These are phyloP conservation scores for Blyttiomyces sp. DNA, from an alignment of 371 early-diverging fungal species.

Conservation along the genomic window DNA sequence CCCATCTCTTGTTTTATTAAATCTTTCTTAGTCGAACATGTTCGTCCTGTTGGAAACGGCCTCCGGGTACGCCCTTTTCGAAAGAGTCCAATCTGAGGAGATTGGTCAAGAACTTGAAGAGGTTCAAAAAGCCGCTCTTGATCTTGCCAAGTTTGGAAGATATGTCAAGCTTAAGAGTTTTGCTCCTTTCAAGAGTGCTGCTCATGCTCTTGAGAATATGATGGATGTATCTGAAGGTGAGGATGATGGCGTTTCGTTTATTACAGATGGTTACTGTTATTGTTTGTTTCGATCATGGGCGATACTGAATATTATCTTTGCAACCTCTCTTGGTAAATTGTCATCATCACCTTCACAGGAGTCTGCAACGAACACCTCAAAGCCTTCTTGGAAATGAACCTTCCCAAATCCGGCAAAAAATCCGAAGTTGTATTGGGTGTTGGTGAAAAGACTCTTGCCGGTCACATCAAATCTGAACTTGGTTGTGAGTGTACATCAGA, in stretches of 20 bases:
- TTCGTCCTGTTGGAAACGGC: conserved; percentile 89
- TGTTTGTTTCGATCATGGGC: not conserved
- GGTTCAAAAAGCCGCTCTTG: conserved; percentile 78
- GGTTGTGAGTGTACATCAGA: conserved; percentile 75
- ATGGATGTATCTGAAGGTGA: conserved; percentile 96
- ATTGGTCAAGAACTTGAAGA: conserved; percentile 90
- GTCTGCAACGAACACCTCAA: conserved; percentile 79
- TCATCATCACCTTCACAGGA: conserved; percentile 45
- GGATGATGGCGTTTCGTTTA: not conserved
- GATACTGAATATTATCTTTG: not conserved
- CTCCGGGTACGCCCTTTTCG: conserved; percentile 95
- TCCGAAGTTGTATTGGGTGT: conserved; percentile 78
- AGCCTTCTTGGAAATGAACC: conserved; percentile 90
- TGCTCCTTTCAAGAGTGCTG: conserved; percentile 93
- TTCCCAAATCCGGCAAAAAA: conserved; percentile 75
- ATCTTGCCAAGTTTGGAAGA: conserved; percentile 89
- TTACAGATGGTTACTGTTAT: conserved; percentile 13
- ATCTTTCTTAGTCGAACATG: conserved; percentile 14
- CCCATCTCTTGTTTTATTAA: not conserved
- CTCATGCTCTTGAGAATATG: conserved; percentile 95
- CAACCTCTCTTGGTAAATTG: not conserved
- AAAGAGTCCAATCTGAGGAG: conserved; percentile 90
- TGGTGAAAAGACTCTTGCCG: conserved; percentile 88
- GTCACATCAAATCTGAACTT: conserved; percentile 75
- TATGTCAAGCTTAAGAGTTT: conserved; percentile 90